A percentile compares a stretch with the other conserved stretches of the same genome.
Evolutionary conservation across 495 filamentous ascomycete genomes (phyloP).

Genomic region (Rhypophila decipiens): DNA sequence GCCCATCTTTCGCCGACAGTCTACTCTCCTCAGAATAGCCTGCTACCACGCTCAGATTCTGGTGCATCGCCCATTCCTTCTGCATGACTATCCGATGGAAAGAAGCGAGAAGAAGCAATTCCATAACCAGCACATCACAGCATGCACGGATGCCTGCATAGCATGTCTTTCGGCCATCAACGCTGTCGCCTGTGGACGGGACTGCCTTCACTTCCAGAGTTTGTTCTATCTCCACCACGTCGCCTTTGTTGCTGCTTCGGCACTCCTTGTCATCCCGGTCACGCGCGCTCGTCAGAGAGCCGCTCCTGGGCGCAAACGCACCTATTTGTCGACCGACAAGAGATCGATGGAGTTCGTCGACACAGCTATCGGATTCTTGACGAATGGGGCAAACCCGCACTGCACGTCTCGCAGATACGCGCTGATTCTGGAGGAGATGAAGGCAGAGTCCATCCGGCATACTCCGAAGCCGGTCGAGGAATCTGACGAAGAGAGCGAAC

Average conservation of each 20-base stretch:
- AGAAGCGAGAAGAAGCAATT: slow-evolving; percentile 15
- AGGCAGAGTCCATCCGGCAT: too few relatives aligned
- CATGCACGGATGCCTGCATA: slow-evolving; percentile 41
- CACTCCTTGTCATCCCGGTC: slow-evolving; percentile 11
- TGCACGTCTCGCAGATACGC: slow-evolving; percentile 14
- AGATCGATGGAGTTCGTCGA: slow-evolving; percentile 8
- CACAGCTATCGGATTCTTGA: slow-evolving; percentile 3
- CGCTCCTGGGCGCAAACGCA: not conserved
- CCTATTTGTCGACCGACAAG: slow-evolving; percentile 4
- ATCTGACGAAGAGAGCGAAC: not conserved
- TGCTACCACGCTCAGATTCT: slow-evolving; percentile 51
- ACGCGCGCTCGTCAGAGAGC: slow-evolving; percentile 13
- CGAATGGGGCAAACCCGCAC: slow-evolving; percentile 6
- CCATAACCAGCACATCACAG: slow-evolving; percentile 29
- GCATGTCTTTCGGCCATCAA: slow-evolving; percentile 26
- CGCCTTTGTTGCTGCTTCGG: slow-evolving; percentile 7
- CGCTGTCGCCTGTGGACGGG: slow-evolving; percentile 6
- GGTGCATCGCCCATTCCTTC: slow-evolving; percentile 49
- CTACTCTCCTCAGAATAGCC: slow-evolving; percentile 46
- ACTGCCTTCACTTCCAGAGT: slow-evolving; percentile 15
- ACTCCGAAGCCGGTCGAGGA: slow-evolving; percentile 3
- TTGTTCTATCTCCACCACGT: slow-evolving; percentile 18
- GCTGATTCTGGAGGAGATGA: slow-evolving; percentile 18
- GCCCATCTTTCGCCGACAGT: slow-evolving; percentile 48
- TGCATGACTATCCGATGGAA: slow-evolving; percentile 8